These are phyloP conservation scores for Dissoconium aciculare DNA, from an alignment of 2,329 filamentous ascomycete genomes.

Conservation along the genomic window DNA sequence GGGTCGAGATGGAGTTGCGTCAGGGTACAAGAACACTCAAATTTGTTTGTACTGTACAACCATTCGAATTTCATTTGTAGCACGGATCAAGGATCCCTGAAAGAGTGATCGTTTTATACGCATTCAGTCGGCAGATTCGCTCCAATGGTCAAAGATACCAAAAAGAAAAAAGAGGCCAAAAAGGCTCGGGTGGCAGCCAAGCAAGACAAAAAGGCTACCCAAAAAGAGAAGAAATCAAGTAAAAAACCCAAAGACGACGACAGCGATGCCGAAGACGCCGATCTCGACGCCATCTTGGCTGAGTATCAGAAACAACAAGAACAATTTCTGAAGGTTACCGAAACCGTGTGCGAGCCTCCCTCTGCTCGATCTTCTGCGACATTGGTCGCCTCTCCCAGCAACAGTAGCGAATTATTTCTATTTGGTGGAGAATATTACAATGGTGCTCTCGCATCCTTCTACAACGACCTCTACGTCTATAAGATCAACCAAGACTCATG, in stretches of 20 bases:
- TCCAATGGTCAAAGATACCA: conserved; percentile 42
- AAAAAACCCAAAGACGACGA: conserved; percentile 60
- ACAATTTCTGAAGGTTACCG: conserved; percentile 84
- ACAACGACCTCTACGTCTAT: conserved; percentile 52
- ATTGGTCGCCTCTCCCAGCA: conserved; percentile 69
- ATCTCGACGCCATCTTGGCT: conserved; percentile 82
- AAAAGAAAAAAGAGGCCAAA: conserved; percentile 24
- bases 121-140: too few relatives aligned
- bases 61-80: too few relatives aligned
- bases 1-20: conserved; percentile 3
- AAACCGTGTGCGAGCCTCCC: conserved; percentile 58
- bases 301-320: conserved; percentile 87
- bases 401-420: conserved; percentile 73
- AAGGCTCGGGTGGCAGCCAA: conserved; percentile 28
- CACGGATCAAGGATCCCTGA: too few relatives aligned
- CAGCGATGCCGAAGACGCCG: conserved; percentile 81
- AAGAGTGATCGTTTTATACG: too few relatives aligned
- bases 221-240: conserved; percentile 68
- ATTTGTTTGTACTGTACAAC: too few relatives aligned
- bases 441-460: conserved; percentile 63
- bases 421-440: conserved; percentile 97
- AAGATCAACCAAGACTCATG: conserved; percentile 77
- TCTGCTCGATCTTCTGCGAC: conserved; percentile 65
- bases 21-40: too few relatives aligned
- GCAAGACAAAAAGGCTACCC: conserved; percentile 45